Percentiles rank a stretch among this genome's conserved stretches.
phyloP scores from a whole-genome alignment of 176 grass and related monocot genomes.

The Eleusine coracana region DNA sequence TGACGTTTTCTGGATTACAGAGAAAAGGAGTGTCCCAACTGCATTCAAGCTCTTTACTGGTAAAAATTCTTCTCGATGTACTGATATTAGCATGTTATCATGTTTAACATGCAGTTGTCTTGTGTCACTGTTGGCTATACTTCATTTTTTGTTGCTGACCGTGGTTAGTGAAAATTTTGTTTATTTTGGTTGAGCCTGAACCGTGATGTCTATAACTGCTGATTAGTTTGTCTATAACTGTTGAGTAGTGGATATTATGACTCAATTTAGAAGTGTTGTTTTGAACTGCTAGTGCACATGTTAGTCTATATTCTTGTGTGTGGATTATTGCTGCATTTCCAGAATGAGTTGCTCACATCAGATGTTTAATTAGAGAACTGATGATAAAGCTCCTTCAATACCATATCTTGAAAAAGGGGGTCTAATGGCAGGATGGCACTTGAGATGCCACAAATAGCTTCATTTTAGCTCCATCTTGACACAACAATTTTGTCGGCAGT shows the following conservation, averaged over 20 bases:
- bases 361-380: background rate
- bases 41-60: conserved; percentile 99
- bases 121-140: background rate
- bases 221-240: background rate
- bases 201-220: background rate
- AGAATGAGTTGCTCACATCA: background rate
- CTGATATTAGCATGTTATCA: background rate
- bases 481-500: background rate
- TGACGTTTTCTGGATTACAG: conserved; percentile 94
- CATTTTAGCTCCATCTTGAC: conserved; percentile 1
- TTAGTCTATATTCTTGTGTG: conserved; percentile 18
- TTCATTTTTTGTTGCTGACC: background rate
- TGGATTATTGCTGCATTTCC: background rate
- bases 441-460: conserved; percentile 9
- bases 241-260: background rate
- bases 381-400: background rate
- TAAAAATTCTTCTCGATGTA: conserved; percentile 38
- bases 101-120: background rate
- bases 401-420: conserved; percentile 9
- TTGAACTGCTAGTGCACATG: background rate
- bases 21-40: conserved; percentile 88
- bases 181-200: conserved; percentile 13
- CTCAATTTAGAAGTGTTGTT: background rate
- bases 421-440: background rate
- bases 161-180: background rate